Evolutionary conservation across 352 stramenopile genomes (phyloP).

Genomic region (Nothophytophthora sp.): DNA sequence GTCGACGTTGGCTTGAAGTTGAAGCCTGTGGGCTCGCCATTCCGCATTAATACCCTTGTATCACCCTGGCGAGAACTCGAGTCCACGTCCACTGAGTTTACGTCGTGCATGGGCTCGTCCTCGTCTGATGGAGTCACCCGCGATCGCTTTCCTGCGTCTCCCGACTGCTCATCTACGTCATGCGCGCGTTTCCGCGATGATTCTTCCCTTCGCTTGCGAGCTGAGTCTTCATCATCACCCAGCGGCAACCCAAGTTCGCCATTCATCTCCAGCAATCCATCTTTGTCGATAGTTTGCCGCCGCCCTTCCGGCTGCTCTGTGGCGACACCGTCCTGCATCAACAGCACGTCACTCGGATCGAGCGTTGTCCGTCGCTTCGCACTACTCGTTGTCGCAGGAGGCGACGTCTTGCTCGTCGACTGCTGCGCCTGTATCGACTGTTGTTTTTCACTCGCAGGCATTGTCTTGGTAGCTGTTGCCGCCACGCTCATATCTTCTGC

Average conservation of each 20-base stretch:
- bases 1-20: conserved; percentile 3
- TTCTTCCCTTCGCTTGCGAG: conserved; percentile 5
- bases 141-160: conserved; percentile 17
- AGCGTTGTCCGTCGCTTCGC: conserved; percentile 43
- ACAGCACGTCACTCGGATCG: conserved; percentile 47
- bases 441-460: too few relatives aligned
- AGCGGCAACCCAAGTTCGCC: conserved; percentile 13
- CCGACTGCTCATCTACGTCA: conserved; percentile 8
- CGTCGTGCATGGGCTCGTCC: conserved; percentile 1
- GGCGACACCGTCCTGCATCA: conserved; percentile 13
- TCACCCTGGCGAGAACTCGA: conserved; percentile 6
- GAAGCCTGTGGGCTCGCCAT: background rate
- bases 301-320: conserved; percentile 19
- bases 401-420: conserved; percentile 2
- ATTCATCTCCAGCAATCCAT: conserved; percentile 44
- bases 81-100: conserved; percentile 23
- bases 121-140: conserved; percentile 1
- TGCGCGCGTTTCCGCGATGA: conserved; percentile 31
- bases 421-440: too few relatives aligned
- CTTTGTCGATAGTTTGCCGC: conserved; percentile 63
- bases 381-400: conserved; percentile 2
- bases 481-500: too few relatives aligned
- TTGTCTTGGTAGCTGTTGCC: too few relatives aligned
- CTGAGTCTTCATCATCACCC: conserved; percentile 3
- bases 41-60: background rate